Evolutionary conservation across 139 green algal species (phyloP).

Genomic region (Desmodesmus armatus): DNA sequence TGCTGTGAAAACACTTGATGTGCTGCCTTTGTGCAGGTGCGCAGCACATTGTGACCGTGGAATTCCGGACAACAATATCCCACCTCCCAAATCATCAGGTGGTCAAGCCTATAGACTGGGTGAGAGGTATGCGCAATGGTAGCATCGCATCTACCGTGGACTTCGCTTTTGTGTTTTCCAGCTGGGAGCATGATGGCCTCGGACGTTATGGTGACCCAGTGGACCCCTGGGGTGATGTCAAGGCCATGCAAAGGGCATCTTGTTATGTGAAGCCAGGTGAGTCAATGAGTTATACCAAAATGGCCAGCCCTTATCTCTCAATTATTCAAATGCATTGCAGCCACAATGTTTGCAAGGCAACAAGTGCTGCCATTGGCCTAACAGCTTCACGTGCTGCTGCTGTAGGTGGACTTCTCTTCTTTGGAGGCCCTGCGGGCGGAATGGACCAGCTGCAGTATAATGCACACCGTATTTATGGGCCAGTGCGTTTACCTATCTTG

Average conservation of each 20-base stretch:
- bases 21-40: not conserved
- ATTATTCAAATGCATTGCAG: too few relatives aligned
- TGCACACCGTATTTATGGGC: not conserved
- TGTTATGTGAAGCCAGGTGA: not conserved
- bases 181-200: not conserved
- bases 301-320: too few relatives aligned
- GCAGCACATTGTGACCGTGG: not conserved
- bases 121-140: not conserved
- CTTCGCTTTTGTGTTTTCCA: not conserved
- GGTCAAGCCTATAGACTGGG: not conserved
- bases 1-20: too few relatives aligned
- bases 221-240: not conserved
- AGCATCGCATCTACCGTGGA: not conserved
- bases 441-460: not conserved
- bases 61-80: not conserved
- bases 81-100: not conserved
- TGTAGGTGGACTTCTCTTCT: not conserved
- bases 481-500: not conserved
- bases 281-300: too few relatives aligned
- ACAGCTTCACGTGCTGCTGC: too few relatives aligned
- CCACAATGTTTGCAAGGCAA: too few relatives aligned
- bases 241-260: not conserved
- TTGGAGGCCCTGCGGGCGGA: not conserved
- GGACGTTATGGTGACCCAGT: not conserved
- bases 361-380: too few relatives aligned